Evolutionary conservation across 495 filamentous ascomycete species (phyloP).

Genomic region (Terfezia claveryi): DNA sequence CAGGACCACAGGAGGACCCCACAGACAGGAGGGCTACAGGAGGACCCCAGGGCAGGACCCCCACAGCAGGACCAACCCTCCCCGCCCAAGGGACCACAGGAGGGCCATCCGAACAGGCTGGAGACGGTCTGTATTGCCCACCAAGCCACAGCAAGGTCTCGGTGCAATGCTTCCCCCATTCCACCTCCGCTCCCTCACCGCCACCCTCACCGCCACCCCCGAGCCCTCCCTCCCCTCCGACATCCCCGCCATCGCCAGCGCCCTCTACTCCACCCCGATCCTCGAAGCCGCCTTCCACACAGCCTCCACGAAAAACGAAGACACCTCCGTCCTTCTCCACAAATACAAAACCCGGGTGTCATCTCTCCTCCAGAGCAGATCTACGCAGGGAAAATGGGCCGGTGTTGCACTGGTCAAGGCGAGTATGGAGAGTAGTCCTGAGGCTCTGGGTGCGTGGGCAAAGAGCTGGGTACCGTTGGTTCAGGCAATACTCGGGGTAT

Average conservation of each 20-base stretch:
- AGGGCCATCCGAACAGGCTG: no score
- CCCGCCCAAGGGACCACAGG: no score
- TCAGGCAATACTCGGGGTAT: constrained; percentile 7
- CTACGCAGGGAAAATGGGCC: constrained; percentile 8
- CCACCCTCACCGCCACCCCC: constrained; percentile 5
- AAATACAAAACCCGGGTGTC: constrained; percentile 17
- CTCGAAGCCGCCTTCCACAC: constrained; percentile 7
- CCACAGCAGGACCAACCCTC: no score
- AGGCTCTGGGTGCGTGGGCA: constrained; percentile 10
- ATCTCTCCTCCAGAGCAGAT: constrained; percentile 13
- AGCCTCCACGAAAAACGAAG: constrained; percentile 3
- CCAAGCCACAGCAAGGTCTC: no score
- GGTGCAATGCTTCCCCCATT: neutral
- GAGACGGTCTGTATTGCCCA: no score
- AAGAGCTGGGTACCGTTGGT: constrained; percentile 12
- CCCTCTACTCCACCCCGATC: constrained; percentile 8
- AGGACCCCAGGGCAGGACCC: no score
- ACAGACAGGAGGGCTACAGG: no score
- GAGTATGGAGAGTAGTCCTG: constrained; percentile 12
- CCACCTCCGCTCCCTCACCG: constrained; percentile 7
- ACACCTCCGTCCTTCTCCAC: constrained; percentile 9
- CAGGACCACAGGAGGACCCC: no score
- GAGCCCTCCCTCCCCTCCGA: constrained; percentile 8
- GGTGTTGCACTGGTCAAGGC: constrained; percentile 13
- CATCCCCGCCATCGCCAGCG: constrained; percentile 7